Evolutionary conservation across 2,329 filamentous ascomycete genomes (phyloP).

Genomic region (Triangularia setosa): DNA sequence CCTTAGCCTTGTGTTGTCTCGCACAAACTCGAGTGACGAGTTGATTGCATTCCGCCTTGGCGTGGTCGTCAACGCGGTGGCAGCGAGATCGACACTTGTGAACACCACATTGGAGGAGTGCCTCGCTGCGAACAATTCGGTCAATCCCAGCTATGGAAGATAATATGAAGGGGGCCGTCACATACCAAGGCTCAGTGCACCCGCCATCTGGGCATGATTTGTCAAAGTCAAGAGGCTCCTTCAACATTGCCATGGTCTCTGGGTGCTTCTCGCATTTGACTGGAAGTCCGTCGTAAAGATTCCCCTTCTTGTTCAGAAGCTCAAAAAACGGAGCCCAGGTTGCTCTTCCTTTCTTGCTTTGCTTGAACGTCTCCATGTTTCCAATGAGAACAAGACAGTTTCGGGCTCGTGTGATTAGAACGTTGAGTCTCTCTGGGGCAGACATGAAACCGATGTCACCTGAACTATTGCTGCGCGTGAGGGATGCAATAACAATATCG

Average conservation of each 20-base stretch:
- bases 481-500: slow-evolving; percentile 64
- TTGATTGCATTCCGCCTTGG: slow-evolving; percentile 37
- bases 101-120: slow-evolving; percentile 49
- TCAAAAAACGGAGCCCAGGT: slow-evolving; percentile 58
- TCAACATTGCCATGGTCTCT: slow-evolving; percentile 43
- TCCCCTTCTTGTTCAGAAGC: slow-evolving; percentile 45
- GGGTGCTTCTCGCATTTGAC: slow-evolving; percentile 59
- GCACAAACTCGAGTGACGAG: slow-evolving; percentile 45
- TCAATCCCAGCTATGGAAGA: not conserved
- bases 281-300: slow-evolving; percentile 58
- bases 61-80: slow-evolving; percentile 59
- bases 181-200: slow-evolving; percentile 59
- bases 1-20: slow-evolving; percentile 45
- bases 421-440: slow-evolving; percentile 63
- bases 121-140: slow-evolving; percentile 36
- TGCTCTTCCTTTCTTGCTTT: slow-evolving; percentile 51
- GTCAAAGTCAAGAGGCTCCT: slow-evolving; percentile 55
- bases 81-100: slow-evolving; percentile 60
- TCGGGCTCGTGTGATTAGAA: slow-evolving; percentile 64
- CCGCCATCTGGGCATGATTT: slow-evolving; percentile 64
- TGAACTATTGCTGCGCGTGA: slow-evolving; percentile 61
- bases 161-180: not conserved
- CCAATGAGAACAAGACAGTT: slow-evolving; percentile 66
- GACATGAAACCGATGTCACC: slow-evolving; percentile 69
- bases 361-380: slow-evolving; percentile 63